phyloP scores from a whole-genome alignment of 352 stramenopile genomes.

The Phytophthora fragariae region DNA sequence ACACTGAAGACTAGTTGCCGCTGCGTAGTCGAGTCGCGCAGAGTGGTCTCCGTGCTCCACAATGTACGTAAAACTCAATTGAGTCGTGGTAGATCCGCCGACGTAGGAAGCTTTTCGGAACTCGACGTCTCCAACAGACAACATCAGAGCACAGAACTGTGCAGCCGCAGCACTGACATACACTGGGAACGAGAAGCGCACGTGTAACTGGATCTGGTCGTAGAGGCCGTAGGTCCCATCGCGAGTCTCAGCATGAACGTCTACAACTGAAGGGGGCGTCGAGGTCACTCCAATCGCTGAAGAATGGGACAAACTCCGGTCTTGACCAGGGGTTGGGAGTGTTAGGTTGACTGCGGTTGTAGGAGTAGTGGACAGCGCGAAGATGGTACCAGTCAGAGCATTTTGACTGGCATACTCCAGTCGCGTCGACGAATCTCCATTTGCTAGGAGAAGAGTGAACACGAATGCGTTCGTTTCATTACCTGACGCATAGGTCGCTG shows the following conservation, averaged over 20 bases:
- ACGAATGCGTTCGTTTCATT: slow-evolving; percentile 43
- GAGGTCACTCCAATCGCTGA: slow-evolving; percentile 49
- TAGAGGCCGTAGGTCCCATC: slow-evolving; percentile 58
- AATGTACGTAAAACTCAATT: slow-evolving; percentile 66
- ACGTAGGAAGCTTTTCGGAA: slow-evolving; percentile 48
- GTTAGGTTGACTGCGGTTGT: slow-evolving; percentile 33
- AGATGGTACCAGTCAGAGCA: slow-evolving; percentile 50
- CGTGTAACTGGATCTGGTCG: slow-evolving; percentile 48
- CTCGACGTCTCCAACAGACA: slow-evolving; percentile 49
- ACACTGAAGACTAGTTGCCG: slow-evolving; percentile 51
- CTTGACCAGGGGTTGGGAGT: slow-evolving; percentile 44
- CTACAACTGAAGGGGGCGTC: slow-evolving; percentile 46
- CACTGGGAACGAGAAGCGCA: slow-evolving; percentile 67
- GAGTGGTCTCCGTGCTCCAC: slow-evolving; percentile 58
- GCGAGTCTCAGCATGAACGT: slow-evolving; percentile 36
- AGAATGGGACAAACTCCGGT: slow-evolving; percentile 50
- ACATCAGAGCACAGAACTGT: slow-evolving; percentile 46
- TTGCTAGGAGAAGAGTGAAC: slow-evolving; percentile 51
- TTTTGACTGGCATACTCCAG: slow-evolving; percentile 53
- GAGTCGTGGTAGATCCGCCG: slow-evolving; percentile 54
- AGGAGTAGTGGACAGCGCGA: slow-evolving; percentile 56
- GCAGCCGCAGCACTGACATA: slow-evolving; percentile 36
- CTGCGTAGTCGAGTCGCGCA: slow-evolving; percentile 59
- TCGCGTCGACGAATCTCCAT: slow-evolving; percentile 36
- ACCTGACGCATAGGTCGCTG: slow-evolving; percentile 54